Conservation (phyloP, 83 land plant species). For the Isoetes engelmannii region DNA sequence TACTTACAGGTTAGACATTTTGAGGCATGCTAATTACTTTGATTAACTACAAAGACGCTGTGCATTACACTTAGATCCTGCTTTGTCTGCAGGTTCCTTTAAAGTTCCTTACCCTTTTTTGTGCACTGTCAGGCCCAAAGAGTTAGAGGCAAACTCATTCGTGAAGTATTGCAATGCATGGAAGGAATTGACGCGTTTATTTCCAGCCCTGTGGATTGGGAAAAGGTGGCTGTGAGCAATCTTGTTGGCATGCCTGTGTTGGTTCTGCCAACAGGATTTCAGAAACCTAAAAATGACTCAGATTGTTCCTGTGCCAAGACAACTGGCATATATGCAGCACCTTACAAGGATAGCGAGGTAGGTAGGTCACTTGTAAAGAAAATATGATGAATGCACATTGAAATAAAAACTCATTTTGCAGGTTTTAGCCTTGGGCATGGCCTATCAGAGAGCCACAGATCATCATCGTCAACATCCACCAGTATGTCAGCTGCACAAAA, state of each 20-base stretch:
- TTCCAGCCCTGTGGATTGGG: slow-evolving; percentile 83
- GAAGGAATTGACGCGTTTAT: slow-evolving; percentile 63
- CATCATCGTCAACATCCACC: slow-evolving; percentile 40
- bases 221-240: slow-evolving; percentile 73
- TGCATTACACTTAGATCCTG: too few species aligned
- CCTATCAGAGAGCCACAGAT: slow-evolving; percentile 24
- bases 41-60: too few species aligned
- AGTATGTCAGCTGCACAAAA: neutral
- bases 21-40: too few species aligned
- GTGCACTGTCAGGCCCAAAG: slow-evolving; percentile 58
- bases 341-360: slow-evolving; percentile 50
- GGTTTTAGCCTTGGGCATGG: slow-evolving; percentile 39
- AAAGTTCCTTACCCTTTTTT: too few species aligned
- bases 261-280: slow-evolving; percentile 63
- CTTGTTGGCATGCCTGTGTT: slow-evolving; percentile 79
- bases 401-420: neutral
- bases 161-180: slow-evolving; percentile 48
- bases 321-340: slow-evolving; percentile 71
- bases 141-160: slow-evolving; percentile 52
- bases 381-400: too few species aligned
- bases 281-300: slow-evolving; percentile 38
- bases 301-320: slow-evolving; percentile 31
- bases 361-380: neutral
- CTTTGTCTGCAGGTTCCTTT: too few species aligned
- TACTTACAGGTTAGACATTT: neutral